Base-by-base conservation (phyloP, 768 basidiomycete species). In the Dendrothele bispora region DNA sequence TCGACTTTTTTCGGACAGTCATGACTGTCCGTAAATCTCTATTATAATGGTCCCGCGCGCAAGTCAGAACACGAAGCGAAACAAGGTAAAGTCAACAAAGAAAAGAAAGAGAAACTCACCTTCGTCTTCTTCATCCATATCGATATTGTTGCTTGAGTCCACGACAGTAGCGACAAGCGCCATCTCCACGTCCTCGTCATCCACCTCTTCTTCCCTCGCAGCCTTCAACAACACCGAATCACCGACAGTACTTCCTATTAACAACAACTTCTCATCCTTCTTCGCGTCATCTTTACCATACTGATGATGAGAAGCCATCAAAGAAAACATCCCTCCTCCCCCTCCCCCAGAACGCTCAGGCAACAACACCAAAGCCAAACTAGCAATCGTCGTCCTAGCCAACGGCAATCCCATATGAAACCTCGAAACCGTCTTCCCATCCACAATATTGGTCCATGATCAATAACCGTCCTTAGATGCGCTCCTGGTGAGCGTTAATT, bases 171-270 rank as follows among this genome's bases (percentile, higher is more conserved):
- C 62, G 43, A 58, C 60, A 28, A 60, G 61, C 30, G 73, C 71
- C 44, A 72, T 73, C 34, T 69, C 73, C 14, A 72, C 68, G 26
- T 72, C 75, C 18, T 72, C 69, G 10, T 68, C 66, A 5, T 75
- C 64, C 15, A 79, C 55, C 42, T 83, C 86, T 62, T 84, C 83
- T 55, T 86, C 75, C 49, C 80, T 79, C 5, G 77, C 72, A 1
- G 84, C 74, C 57, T 78, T 80, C 17, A 91, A 63, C 2, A 98
- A 62, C 1, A 87, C 79, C 0, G 88, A 88, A 1, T 91, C 84
- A 0, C 91, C 94, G n/a, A 81, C 83, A 0, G 80, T 75, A 55
- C 90, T 93, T 8, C 89, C 93, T 7, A 95, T 71, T 55, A 97
- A 92, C 2, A 84, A 39, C 67, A 81, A 66, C 46, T 80, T 77